These are phyloP conservation scores for Sporothrix dimorphospora DNA, from an alignment of 2,329 filamentous ascomycete species.

Conservation along the genomic window DNA sequence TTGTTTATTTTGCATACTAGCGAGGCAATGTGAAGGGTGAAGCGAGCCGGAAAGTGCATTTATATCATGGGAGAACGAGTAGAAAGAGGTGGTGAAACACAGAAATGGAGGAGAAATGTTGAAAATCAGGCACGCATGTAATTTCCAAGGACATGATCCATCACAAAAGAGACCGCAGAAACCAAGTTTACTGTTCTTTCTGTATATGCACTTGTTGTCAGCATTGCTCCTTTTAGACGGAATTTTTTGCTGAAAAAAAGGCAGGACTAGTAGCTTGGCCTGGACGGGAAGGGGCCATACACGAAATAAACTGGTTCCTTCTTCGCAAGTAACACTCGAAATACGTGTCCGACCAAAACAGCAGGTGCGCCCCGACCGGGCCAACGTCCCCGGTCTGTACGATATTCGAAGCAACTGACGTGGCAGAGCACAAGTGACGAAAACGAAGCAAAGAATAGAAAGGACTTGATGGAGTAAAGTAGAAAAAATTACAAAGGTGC, in stretches of 20 bases:
- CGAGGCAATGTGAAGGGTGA: neutral
- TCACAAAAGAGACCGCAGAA: neutral
- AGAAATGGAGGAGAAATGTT: no score
- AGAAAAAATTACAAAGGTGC: conserved; percentile 21
- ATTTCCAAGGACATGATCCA: neutral
- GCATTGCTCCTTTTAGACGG: neutral
- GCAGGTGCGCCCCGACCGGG: conserved; percentile 3
- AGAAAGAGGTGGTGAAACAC: neutral
- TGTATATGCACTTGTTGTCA: neutral
- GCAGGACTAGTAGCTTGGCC: neutral
- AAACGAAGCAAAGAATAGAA: conserved; percentile 33
- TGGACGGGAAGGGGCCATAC: neutral
- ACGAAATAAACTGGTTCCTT: neutral
- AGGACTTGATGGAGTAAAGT: neutral
- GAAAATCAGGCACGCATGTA: neutral
- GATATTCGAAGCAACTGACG: conserved; percentile 2
- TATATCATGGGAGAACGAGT: neutral
- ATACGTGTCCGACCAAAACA: conserved; percentile 1
- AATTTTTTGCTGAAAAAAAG: neutral
- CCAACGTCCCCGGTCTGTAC: neutral
- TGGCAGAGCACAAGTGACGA: conserved; percentile 31
- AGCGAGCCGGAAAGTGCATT: neutral
- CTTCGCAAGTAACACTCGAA: neutral
- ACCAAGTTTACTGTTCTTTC: neutral
- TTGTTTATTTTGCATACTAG: conserved; percentile 16